Percentiles rank a stretch among this genome's conserved stretches.
Conservation (phyloP, 2,329 filamentous ascomycete species). For the Neophaeococcomyces aloes region DNA sequence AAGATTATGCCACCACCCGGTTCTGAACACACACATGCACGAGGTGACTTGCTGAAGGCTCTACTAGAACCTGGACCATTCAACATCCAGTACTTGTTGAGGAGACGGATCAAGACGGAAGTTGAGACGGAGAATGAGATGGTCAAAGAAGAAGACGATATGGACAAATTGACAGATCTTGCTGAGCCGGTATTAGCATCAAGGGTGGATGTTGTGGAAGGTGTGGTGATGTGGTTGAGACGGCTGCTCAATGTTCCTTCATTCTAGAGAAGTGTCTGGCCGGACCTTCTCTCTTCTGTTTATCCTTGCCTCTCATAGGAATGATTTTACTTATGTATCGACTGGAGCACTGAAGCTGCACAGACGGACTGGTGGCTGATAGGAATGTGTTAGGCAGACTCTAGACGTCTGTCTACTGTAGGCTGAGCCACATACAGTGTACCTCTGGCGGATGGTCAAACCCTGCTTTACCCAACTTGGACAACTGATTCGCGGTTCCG, state of each 20-base stretch:
- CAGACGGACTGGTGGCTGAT: too few relatives aligned
- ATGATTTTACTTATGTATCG: too few relatives aligned
- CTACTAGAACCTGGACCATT: constrained; percentile 20
- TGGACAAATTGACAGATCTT: constrained; percentile 1
- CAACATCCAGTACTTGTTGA: constrained; percentile 14
- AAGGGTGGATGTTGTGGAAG: constrained; percentile 12
- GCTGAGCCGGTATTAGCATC: constrained; percentile 10
- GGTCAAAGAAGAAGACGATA: constrained; percentile 5
- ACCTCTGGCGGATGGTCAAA: too few relatives aligned
- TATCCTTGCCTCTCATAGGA: too few relatives aligned
- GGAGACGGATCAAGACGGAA: constrained; percentile 7
- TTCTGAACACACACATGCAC: constrained; percentile 15
- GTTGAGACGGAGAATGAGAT: constrained; percentile 11
- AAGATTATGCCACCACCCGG: neutral
- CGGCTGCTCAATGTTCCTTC: constrained; percentile 14
- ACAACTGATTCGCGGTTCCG: too few relatives aligned
- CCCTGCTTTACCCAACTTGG: too few relatives aligned
- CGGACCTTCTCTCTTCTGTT: neutral
- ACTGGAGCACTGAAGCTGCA: too few relatives aligned
- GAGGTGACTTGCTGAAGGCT: constrained; percentile 11
- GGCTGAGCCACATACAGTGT: too few relatives aligned
- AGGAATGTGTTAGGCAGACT: too few relatives aligned
- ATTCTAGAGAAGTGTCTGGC: neutral
- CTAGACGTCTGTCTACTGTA: too few relatives aligned
- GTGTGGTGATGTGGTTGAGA: constrained; percentile 15